Base-by-base conservation (phyloP, 495 filamentous ascomycete species). In the Penicillium lividum region DNA sequence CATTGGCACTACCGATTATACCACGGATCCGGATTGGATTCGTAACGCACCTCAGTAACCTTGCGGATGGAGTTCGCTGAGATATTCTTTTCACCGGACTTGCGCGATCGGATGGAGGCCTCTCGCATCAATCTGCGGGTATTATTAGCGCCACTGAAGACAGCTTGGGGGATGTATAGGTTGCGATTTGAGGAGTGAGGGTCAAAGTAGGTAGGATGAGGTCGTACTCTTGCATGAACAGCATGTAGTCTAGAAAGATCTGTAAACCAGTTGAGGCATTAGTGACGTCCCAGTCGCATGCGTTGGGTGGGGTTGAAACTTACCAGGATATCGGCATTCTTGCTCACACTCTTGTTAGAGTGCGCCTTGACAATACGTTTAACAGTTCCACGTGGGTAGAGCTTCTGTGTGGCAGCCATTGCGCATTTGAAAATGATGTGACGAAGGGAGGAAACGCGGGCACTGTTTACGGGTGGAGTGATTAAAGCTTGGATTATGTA, bases 281-380 rank as follows among this genome's bases (percentile, higher is more conserved):
- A 49, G 58, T 48, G 10, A 50, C 25, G 51, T 34, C 33, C 22
- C 7, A 29, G 38, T 16, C 13, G 33, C 29, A 38, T 52, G 27
- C 13, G 38, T 40, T 40, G 15, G 11, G 38, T 13, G 16, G 22
- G 6, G 13, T 30, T 42, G 51, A 7, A n/a, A 57, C 83, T 62
- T 81, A 96, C 91, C 78, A 93, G 76, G 56, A 96, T 85, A 75
- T 96, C 93, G 45, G 86, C 87, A 65, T 96, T 93, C 72, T 92
- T 93, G 77, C 86, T 90, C 59, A 96, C 72, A 54, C 80, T 87
- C 60, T 84, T 83, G 52, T 90, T 88, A 5, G 89, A 88, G 70
- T 96, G 91, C 30, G 92, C 92, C 77, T 95, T 96, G 60, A 96
- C 82, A 34, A 93, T 93, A 60, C 90, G 89, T 73, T 90, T 93